Evolutionary conservation across 306 rosid genomes (phyloP).

Genomic region (Psophocarpus tetragonolobus): DNA sequence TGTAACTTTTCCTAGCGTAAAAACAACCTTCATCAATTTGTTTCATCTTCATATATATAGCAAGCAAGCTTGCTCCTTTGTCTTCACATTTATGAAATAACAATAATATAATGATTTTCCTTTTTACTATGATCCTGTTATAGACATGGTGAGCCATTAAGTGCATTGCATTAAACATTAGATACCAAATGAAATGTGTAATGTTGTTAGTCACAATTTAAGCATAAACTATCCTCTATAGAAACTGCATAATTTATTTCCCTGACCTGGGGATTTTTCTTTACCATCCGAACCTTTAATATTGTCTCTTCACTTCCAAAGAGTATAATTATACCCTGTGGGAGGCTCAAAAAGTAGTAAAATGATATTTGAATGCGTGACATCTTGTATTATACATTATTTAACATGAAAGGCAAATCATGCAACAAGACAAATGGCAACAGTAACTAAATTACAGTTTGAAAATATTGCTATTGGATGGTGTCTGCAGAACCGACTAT

Average conservation of each 20-base stretch:
- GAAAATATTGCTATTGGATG: background rate
- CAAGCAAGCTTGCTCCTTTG: constrained; percentile 45
- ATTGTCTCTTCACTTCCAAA: background rate
- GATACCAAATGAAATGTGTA: background rate
- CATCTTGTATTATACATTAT: background rate
- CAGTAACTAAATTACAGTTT: background rate
- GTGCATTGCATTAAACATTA: background rate
- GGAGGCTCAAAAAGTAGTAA: background rate
- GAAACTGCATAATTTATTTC: background rate
- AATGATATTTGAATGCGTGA: background rate
- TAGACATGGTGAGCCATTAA: background rate
- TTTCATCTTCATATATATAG: constrained; percentile 40
- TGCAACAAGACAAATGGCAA: constrained; percentile 1
- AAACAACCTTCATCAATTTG: constrained; percentile 51
- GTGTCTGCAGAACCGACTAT: background rate
- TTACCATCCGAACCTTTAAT: background rate
- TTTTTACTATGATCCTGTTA: background rate
- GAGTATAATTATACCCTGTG: background rate
- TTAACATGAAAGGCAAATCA: background rate
- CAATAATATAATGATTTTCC: constrained; percentile 28
- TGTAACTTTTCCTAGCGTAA: constrained; percentile 38
- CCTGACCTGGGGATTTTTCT: background rate
- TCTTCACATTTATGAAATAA: constrained; percentile 25
- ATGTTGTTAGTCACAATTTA: background rate
- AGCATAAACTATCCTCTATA: background rate